Base-by-base conservation (phyloP, 2,329 filamentous ascomycete species). In the Setomelanomma holmii region DNA sequence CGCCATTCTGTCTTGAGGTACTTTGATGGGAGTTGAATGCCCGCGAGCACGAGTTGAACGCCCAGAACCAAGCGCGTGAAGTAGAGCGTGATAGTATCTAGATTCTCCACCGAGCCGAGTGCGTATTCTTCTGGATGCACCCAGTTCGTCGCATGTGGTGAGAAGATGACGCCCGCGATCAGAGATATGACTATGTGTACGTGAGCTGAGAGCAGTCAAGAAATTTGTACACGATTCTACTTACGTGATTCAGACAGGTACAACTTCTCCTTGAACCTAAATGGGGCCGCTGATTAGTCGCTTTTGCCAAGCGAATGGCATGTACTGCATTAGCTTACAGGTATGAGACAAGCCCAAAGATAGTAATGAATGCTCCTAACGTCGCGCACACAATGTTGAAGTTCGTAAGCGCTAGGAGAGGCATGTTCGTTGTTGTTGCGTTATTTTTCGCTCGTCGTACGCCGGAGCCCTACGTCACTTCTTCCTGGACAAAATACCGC, bases 321-420 rank as follows among this genome's bases (percentile, higher is more conserved):
- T n/a, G n/a, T n/a, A n/a, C n/a, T n/a, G n/a, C n/a, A n/a, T n/a
- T n/a, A n/a, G n/a, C n/a, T n/a, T n/a, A n/a, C 16, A 96, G 82
- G 69, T 92, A 96, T 1, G 91, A 96, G 0, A 97, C 91, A 38
- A 97, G 78, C 3, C 91, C 92, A 68, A 96, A 97, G n/a, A 96
- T 63, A 0, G 90, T 91, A 56, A 97, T 87, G 77, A 96, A 97
- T 1, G 90, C 93, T 12, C 93, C 93, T 11, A 96, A 76, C 6
- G 90, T 84, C 46, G 89, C 88, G 69, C 90, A 86, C 48, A 92
- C 84, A 59, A 95, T 89, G 75, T 96, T 96, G 81, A 96, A 96
- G 72, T 92, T 89, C 58, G 83, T 86, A 27, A 89, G 66, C 5
- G 82, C 82, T 38, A 92, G 78, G 38, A 80, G 85, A 54, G 85